Conservation (phyloP, 331 rosid species). For the Prunus yedoensis region DNA sequence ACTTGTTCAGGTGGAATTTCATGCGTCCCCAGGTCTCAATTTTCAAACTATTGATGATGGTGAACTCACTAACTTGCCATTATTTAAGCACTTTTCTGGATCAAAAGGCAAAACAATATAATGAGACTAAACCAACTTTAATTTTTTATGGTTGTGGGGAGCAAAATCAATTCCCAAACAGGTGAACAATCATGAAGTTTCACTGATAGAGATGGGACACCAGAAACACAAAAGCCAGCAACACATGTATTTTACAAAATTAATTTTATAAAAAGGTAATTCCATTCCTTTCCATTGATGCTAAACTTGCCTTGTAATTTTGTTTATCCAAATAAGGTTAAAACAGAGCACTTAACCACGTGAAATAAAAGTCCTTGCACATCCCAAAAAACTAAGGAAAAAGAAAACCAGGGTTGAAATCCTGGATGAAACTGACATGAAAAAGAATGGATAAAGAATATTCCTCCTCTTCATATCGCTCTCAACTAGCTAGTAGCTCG, state of each 20-base stretch:
- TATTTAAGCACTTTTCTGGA: slow-evolving; percentile 68
- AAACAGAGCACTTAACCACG: not conserved
- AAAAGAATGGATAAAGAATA: slow-evolving; percentile 24
- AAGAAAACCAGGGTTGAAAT: slow-evolving; percentile 1
- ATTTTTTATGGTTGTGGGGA: slow-evolving; percentile 80
- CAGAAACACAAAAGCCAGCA: slow-evolving; percentile 34
- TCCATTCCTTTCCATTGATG: not conserved
- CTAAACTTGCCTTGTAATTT: too few relatives aligned
- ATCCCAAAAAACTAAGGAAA: slow-evolving; percentile 2
- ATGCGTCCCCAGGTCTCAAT: slow-evolving; percentile 34
- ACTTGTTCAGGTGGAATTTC: slow-evolving; percentile 35
- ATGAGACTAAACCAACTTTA: slow-evolving; percentile 60
- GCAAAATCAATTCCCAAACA: slow-evolving; percentile 90
- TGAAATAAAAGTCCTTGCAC: not conserved
- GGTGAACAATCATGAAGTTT: slow-evolving; percentile 64
- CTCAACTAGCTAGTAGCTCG: not conserved
- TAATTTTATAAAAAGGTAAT: not conserved
- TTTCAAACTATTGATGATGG: slow-evolving; percentile 85
- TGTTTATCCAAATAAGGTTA: too few relatives aligned
- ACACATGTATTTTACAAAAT: slow-evolving; percentile 14
- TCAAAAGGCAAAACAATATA: slow-evolving; percentile 68
- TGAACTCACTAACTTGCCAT: slow-evolving; percentile 82
- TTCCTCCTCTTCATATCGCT: slow-evolving; percentile 13
- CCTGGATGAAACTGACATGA: slow-evolving; percentile 32
- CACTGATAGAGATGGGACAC: slow-evolving; percentile 55